Percentiles rank a stretch among this genome's conserved stretches.
phyloP scores from a whole-genome alignment of 257 asterid genomes.

The Haberlea rhodopensis region DNA sequence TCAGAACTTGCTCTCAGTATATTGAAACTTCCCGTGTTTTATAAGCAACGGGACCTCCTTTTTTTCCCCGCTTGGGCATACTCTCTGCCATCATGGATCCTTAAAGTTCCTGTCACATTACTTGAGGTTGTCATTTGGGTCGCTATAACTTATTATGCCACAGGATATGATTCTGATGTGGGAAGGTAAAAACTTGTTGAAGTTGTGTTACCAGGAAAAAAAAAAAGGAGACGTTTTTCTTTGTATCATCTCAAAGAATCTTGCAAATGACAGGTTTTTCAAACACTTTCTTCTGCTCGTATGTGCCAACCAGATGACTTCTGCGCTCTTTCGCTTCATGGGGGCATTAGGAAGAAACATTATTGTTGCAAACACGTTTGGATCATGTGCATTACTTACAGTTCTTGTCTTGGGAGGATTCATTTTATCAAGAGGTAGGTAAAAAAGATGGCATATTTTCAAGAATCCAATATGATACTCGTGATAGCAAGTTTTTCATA shows the following conservation, averaged over 20 bases:
- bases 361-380: constrained; percentile 66
- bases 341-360: constrained; percentile 62
- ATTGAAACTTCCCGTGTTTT: constrained; percentile 74
- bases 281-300: constrained; percentile 51
- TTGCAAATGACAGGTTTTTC: constrained; percentile 46
- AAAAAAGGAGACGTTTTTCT: not conserved
- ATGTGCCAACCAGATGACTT: constrained; percentile 51
- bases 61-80: constrained; percentile 81
- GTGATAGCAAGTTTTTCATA: constrained; percentile 13
- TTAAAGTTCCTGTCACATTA: constrained; percentile 61
- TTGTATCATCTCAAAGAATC: constrained; percentile 7
- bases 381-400: constrained; percentile 49
- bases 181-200: constrained; percentile 38
- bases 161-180: constrained; percentile 56
- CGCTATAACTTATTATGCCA: constrained; percentile 47
- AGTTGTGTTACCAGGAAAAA: not conserved
- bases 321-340: constrained; percentile 57
- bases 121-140: constrained; percentile 49
- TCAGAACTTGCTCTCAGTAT: constrained; percentile 70
- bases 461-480: not conserved
- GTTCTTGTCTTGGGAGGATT: constrained; percentile 63
- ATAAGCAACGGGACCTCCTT: constrained; percentile 74
- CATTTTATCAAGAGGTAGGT: constrained; percentile 66
- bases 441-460: not conserved
- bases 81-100: constrained; percentile 69